These are phyloP conservation scores for Paspalum notatum DNA, from an alignment of 176 grass and related monocot genomes.

Conservation along the genomic window DNA sequence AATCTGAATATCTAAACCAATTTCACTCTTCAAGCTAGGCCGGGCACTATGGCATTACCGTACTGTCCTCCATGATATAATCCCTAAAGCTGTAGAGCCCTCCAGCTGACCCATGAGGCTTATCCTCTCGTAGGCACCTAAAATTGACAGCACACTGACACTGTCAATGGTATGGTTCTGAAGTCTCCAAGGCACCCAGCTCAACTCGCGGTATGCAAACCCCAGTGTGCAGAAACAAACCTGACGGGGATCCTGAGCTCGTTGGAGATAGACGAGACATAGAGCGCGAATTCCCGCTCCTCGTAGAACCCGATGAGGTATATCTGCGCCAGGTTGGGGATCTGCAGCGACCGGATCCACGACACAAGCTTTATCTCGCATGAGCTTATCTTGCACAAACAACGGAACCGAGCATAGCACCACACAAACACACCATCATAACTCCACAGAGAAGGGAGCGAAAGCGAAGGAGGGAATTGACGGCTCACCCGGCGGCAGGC, in stretches of 20 bases:
- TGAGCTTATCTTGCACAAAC: neutral
- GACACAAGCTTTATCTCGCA: no score
- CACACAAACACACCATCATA: neutral
- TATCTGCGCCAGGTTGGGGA: slow-evolving; percentile 96
- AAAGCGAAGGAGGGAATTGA: neutral
- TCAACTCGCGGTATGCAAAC: neutral
- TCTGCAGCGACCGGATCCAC: slow-evolving; percentile 56
- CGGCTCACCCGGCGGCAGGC: slow-evolving; percentile 70
- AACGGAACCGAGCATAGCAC: neutral
- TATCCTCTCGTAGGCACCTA: slow-evolving; percentile 96
- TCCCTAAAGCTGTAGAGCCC: slow-evolving; percentile 96
- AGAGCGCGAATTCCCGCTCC: slow-evolving; percentile 92
- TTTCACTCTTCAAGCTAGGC: slow-evolving; percentile 23
- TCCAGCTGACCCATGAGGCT: slow-evolving; percentile 95
- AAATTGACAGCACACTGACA: slow-evolving; percentile 4
- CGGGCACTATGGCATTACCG: slow-evolving; percentile 65
- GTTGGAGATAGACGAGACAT: slow-evolving; percentile 93
- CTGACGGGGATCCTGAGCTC: slow-evolving; percentile 95
- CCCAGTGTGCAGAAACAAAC: slow-evolving; percentile 32
- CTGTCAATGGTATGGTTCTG: slow-evolving; percentile 3
- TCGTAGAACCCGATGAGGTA: slow-evolving; percentile 98
- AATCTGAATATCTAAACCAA: neutral
- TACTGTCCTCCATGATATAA: slow-evolving; percentile 89
- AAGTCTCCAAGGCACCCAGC: neutral
- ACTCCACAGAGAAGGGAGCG: slow-evolving; percentile 13